Percentiles rank a stretch among this genome's conserved stretches.
Conservation (phyloP, 208 protist species). For the Leishmania braziliensis region DNA sequence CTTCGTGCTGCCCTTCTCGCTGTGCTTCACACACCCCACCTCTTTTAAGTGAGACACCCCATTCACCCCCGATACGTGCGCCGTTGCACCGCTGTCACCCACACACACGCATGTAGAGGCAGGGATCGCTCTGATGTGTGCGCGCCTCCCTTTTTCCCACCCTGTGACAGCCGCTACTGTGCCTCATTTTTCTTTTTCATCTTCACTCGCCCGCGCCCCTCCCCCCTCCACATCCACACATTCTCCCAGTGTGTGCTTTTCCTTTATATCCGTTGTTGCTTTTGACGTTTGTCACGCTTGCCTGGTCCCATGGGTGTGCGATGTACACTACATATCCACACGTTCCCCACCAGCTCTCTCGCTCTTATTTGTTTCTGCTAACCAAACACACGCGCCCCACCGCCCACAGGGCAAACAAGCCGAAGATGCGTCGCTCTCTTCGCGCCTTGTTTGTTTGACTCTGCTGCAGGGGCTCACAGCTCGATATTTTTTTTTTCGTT, state of each 20-base stretch:
- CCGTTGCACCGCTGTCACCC: neutral
- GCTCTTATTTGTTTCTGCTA: neutral
- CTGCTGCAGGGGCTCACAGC: no score
- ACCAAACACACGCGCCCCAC: neutral
- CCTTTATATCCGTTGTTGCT: constrained; percentile 1
- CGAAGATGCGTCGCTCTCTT: neutral
- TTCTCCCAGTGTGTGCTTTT: neutral
- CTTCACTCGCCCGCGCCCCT: neutral
- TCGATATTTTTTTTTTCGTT: no score
- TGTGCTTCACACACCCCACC: neutral
- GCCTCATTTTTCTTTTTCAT: constrained; percentile 4
- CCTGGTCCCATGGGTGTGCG: neutral
- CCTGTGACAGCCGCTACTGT: neutral
- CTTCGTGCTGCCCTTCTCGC: neutral
- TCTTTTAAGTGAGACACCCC: neutral
- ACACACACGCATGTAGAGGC: neutral
- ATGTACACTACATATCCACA: neutral
- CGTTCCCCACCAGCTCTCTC: neutral
- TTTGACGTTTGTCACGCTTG: neutral
- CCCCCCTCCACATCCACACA: neutral
- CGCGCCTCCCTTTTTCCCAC: neutral
- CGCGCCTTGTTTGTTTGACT: no score
- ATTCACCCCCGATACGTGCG: neutral
- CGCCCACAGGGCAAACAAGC: neutral
- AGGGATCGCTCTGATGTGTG: neutral